phyloP scores from a whole-genome alignment of 192 early-diverging fungal species.

The Backusella mclennaniae region DNA sequence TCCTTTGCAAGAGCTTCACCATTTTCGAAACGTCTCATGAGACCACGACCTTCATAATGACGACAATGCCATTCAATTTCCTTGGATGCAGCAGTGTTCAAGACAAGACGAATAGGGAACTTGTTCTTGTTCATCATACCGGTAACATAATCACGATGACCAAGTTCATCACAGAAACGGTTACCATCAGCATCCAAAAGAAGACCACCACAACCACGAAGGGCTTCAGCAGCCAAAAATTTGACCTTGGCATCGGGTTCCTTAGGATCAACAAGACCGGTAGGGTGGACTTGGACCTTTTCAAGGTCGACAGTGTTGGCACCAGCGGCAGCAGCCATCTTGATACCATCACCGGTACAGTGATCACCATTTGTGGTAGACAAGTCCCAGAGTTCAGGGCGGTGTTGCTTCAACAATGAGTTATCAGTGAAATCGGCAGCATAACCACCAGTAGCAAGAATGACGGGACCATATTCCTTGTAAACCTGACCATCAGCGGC shows the following conservation, averaged over 20 bases:
- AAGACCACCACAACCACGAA: slow-evolving; percentile 91
- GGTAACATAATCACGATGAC: slow-evolving; percentile 92
- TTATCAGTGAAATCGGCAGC: slow-evolving; percentile 83
- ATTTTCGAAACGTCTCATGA: slow-evolving; percentile 80
- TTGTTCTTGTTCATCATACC: slow-evolving; percentile 86
- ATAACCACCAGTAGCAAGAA: slow-evolving; percentile 95
- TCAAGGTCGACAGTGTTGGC: slow-evolving; percentile 92
- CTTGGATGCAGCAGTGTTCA: slow-evolving; percentile 82
- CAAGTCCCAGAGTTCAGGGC: slow-evolving; percentile 67
- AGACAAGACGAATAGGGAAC: slow-evolving; percentile 79
- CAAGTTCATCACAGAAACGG: slow-evolving; percentile 92
- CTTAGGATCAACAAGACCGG: slow-evolving; percentile 87
- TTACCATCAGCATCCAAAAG: slow-evolving; percentile 77
- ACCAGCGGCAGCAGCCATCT: slow-evolving; percentile 77
- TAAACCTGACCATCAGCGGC: slow-evolving; percentile 50
- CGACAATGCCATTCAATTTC: slow-evolving; percentile 94
- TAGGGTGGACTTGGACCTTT: slow-evolving; percentile 97
- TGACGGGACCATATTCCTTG: slow-evolving; percentile 73
- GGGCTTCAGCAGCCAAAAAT: slow-evolving; percentile 94
- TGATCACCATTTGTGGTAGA: slow-evolving; percentile 95
- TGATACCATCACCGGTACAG: slow-evolving; percentile 94
- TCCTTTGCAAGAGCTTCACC: slow-evolving; percentile 80
- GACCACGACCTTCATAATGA: slow-evolving; percentile 85
- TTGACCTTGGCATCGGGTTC: slow-evolving; percentile 89
- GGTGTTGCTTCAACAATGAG: slow-evolving; percentile 80